Conservation (phyloP, 257 asterid genomes). For the Phtheirospermum japonicum region DNA sequence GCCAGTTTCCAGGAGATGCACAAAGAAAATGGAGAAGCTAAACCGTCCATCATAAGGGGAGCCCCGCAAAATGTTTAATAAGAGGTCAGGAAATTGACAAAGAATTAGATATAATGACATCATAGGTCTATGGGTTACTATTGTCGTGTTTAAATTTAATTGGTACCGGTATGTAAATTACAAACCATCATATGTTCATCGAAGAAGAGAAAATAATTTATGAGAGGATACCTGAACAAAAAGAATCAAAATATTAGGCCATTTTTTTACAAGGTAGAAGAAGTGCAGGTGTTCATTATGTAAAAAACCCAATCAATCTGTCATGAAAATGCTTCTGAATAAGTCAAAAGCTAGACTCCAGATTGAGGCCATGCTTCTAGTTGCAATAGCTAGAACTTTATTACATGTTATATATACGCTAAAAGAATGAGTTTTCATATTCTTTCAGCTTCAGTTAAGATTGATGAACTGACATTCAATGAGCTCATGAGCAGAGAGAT, state of each 20-base stretch:
- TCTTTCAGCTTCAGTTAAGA: background rate
- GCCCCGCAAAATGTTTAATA: no score
- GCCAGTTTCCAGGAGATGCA: no score
- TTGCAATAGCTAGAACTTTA: constrained; percentile 2
- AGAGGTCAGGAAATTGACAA: no score
- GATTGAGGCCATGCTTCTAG: constrained; percentile 10
- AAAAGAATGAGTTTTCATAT: constrained; percentile 5
- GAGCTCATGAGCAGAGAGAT: constrained; percentile 16
- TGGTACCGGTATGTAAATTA: no score
- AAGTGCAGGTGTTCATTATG: background rate
- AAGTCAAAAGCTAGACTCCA: background rate
- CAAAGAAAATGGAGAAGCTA: no score
- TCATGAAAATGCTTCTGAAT: constrained; percentile 1
- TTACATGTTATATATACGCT: background rate
- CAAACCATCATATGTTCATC: no score
- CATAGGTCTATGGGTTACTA: no score
- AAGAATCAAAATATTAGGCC: background rate
- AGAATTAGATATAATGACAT: no score
- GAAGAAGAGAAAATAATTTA: background rate
- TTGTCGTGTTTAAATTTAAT: no score
- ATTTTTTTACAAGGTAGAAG: background rate
- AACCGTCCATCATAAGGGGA: no score
- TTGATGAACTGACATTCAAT: background rate
- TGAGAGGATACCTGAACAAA: background rate
- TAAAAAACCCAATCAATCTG: background rate